Base-by-base conservation (phyloP, 805 yeast species). In the Teunomyces atbi region DNA sequence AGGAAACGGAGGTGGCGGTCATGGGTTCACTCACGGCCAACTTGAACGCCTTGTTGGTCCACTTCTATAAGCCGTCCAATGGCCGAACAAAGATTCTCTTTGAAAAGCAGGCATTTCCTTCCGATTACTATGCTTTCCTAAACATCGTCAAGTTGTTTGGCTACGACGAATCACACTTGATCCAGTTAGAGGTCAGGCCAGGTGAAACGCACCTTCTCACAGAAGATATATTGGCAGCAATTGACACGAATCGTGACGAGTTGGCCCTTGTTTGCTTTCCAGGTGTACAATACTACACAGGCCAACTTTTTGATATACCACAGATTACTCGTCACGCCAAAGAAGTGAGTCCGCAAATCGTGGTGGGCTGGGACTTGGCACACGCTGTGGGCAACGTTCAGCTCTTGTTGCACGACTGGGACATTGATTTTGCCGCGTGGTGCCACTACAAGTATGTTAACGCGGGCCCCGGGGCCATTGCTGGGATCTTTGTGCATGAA, bases 291-390 rank as follows among this genome's bases (percentile, higher is more conserved):
- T 91, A 84, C 69, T 92, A 90, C 64, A 81, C 97, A 1, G 98
- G 98, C 6, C 98, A 91, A 65, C 71, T 74, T 20, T 90, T 91
- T 57, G 88, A 89, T 42, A 86, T 91, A 30, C 74, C 73, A 42
- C 62, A 62, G n/a, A 89, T 91, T 56, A 90, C 97, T 1, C 57
- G 59, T 6, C 69, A 68, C 40, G 90, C 85, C 4, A 83, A 87
- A 47, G 54, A 58, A 16, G 35, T 13, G 13, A 29, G 33, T 18
- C 15, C 45, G 4, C 78, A 68, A 20, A 75, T 86, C 29, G 69
- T 78, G 1, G 86, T 84, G 23, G 97, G 97, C 1, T 91, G 97
- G 97, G 98, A 91, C 64, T 73, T 91, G 54, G 98, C 98, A 1
- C 98, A 91, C 62, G 96, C 95, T 1, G 92, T 76, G 1, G 98